Base-by-base conservation (phyloP, 805 yeast genomes). In the Ogataea parapolymorpha region DNA sequence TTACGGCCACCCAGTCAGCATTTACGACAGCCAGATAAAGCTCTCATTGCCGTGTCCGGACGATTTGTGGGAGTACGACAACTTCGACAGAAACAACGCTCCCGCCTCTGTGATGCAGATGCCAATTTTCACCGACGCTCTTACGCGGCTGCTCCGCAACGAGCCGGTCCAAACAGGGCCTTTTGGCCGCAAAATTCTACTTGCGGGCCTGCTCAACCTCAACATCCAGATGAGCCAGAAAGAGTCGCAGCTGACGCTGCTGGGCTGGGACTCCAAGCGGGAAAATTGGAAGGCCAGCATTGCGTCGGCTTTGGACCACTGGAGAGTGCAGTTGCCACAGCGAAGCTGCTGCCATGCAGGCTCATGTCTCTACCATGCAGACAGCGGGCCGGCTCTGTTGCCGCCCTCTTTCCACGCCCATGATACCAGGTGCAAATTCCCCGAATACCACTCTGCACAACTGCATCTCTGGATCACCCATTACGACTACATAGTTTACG, bases 401-500 rank as follows among this genome's bases (percentile, higher is more conserved):
- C 50, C 50, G 10, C 30, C 29, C 5, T 39, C 51, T 3, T 43
- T 44, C 22, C 35, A 22, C 15, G 26, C 32, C 10, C 30, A 33
- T 2, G 72, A 63, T 44, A 54, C 63, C 2, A 62, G 75, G 25
- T 80, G 84, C 54, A 74, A 73, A 35, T 68, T 74, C 37, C 82
- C 89, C 0, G 75, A 79, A 45, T 82, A 78, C 58, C 88, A 85
- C 55, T 68, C 83, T 58, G 77, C 85, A 1, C 88, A 82, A 49
- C 75, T 82, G 5, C 69, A 76, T 12, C 68, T 85, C 32, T 71
- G 80, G 41, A 70, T 82, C 17, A 77, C 80, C 41, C 85, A 83
- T 43, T 80, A 81, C 55, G 93, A 86, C 57, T 77, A 82, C 47
- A 82, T 85, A 42, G 79, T 83, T 4, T 83, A 69, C 56, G 79